Evolutionary conservation across 345 rosid species (phyloP), one percentile per base, ranked within the genome.

Genomic region (Erucastrum elatum): DNA sequence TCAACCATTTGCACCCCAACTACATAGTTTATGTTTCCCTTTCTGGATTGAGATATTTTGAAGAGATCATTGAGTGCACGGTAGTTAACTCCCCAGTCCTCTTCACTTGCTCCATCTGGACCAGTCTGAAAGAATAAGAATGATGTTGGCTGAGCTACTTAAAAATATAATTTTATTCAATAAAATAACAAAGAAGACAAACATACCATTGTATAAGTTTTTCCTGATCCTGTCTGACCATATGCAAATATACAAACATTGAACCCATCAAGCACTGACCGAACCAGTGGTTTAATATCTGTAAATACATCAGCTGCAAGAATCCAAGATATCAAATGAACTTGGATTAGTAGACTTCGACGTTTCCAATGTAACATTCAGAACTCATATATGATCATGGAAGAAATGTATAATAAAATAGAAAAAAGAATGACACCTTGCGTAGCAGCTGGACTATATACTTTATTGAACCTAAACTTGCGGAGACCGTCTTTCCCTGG

Each of bases 301-400:
- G 26, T 53, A 7, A 53, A 53, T 10, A 53, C 60, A 10, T 53
- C 60, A 53, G 60, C 60, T 53, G 60, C 60, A 82, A 84, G 69
- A 39, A 77, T 79, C 41, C 62, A 69, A 70, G 58, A 73, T 26
- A 58, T 39, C 13, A 8, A 55, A 56, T 27, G 29, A 30, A 74
- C 51, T 72, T 72, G 5, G 81, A 76, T 67, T 51, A 60, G 21
- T 15, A 66, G 64, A 66, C 12, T 37, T 39, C 64, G 17, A 44
- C 33, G 30, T n/a, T 8, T 31, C 1, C 5, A 9, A 69, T 63
- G 58, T 16, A 34, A 6, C 61, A 68, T 6, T 31, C 26, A 55
- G 27, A 35, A 64, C 44, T 53, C 44, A 44, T 41, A 67, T 44
- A 49, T 15, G 64, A 51, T 51, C 2, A n/a, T 5, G 21, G 56